Evolutionary conservation across 257 asterid genomes (phyloP), one percentile per base, ranked within the genome.

Genomic region (Fraxinus cuspidata): DNA sequence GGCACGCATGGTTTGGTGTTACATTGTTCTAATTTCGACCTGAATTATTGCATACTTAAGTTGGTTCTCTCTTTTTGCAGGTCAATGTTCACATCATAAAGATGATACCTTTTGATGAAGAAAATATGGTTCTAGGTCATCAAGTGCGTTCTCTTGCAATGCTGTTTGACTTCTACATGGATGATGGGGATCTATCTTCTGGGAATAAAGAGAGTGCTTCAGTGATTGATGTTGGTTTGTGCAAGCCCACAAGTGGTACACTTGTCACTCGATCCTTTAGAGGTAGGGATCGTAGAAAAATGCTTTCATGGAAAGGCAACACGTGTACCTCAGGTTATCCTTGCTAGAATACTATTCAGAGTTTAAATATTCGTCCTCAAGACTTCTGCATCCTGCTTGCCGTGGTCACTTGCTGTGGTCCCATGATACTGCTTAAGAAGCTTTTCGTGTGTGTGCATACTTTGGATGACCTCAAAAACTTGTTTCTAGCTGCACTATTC

Each of bases 261-360:
- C 88, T 91, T 49, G 88, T 85, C 66, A 81, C 86, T 70, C 90
- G 98, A 73, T 89, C 96, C 74, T 90, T 89, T 79, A 88, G 99
- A 74, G 99, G 99, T 51, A 87, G 98, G 86, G 98, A 92, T 83
- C 90, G 88, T 18, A 88, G 97, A 83, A 95, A 91, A 84, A 87
- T 95, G 97, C 90, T 95, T 74, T 95, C 98, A 1, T 95, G 99
- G 98, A 93, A 95, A 78, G 94, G 86, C 77, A 82, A 79, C 18
- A 78, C 40, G 37, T 91, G 94, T 82, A 83, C 90, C 40, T 84
- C 95, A 32, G 97, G 99, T 69, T 91, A 88, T 85, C 96, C 99
- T 23, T 90, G 78, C 79, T 94, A 85, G 89, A 28, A 47, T 71
- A 27, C 64, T 53, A 73, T 11, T 42, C 68, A 31, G 28, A 72